Evolutionary conservation across 257 asterid genomes (phyloP), one percentile per base, ranked within the genome.

Genomic region (Solanum neorickii): DNA sequence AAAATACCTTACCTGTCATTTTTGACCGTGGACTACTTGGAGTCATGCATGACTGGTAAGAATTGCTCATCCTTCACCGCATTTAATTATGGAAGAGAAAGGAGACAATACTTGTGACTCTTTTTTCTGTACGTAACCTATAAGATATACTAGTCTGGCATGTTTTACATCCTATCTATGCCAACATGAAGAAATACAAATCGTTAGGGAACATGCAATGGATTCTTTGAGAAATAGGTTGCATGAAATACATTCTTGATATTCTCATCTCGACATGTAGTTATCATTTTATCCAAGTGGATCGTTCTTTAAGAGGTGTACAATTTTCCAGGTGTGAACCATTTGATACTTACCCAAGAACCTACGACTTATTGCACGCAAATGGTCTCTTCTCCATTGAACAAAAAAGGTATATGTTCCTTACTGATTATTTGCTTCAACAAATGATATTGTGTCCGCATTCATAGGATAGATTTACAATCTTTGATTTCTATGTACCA

Each of bases 21-120:
- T 94, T 93, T 89, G 99, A 95, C 89, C 98, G 98, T 29, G 98
- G 99, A 68, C 98, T 97, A 83, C 86, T 97, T 68, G 99, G 98
- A 88, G 98, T 95, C 86, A 93, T 92, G 96, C 99, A 97, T 84
- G 99, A 97, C 90, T 97, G 98, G 99, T 96, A 93, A 75, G 91
- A 68, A 39, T 75, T 89, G 69, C 37, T 80, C 44, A 80, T 80
- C 69, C 69, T 47, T 80, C 20, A 11, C 69, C 7, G 68, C 85
- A 29, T 80, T 47, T 80, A 46, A 5, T 80, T 18, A 47, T 16
- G 44, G 20, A 27, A 37, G 21, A 29, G 44, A 49, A 47, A 47
- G 68, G 85, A 80, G 20, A 29, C 25, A 49, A 29, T 80, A 23
- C 85, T 9, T 10, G 18, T 80, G 85, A 49, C 20, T 47, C 18